Evolutionary conservation across 192 early-diverging fungal species (phyloP), one percentile per base, ranked within the genome.

Genomic region (Bifiguratus adelaidae): DNA sequence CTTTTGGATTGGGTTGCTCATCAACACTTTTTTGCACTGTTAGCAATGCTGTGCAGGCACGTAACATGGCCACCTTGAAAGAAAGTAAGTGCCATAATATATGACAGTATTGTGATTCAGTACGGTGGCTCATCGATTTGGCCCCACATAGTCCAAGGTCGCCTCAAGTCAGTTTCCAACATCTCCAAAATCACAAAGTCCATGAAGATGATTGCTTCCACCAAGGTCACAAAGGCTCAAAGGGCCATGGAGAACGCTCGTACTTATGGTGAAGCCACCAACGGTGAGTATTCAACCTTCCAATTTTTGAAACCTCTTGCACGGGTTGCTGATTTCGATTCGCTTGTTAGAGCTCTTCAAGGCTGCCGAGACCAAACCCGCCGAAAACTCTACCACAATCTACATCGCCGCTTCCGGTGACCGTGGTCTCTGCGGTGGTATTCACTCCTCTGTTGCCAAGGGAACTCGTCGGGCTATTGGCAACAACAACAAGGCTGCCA

Each of bases 121-220:
- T 29, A n/a, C 28, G 12, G n/a, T 4, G 13, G 7, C 12, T 11
- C 13, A 29, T 12, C 15, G 3, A 27, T 24, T 30, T 29, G 22
- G 6, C 48, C 24, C 40, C 19, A 7, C 44, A 46, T 64, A 92
- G 86, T 98, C 71, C 88, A 90, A 67, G 67, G 82, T 48, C 91
- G 95, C 49, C 69, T 95, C 62, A 92, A 94, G 77, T 94, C 95
- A 50, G 80, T 99, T 48, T 79, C 85, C 53, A 96, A 92, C 82
- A 99, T 97, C 74, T 89, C 84, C 58, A 99, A 99, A 77, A 97
- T 99, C 66, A 99, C 95, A 43, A 93, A 94, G 71, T 97, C 93
- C 35, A 99, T 99, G 94, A 99, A 99, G 81, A 95, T 99, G 91
- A 99, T 99, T 95, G 92, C 95, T 30, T 95, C 95, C 30, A 99